Base-by-base conservation (phyloP, 495 filamentous ascomycete species). In the Durotheca rogersii region DNA sequence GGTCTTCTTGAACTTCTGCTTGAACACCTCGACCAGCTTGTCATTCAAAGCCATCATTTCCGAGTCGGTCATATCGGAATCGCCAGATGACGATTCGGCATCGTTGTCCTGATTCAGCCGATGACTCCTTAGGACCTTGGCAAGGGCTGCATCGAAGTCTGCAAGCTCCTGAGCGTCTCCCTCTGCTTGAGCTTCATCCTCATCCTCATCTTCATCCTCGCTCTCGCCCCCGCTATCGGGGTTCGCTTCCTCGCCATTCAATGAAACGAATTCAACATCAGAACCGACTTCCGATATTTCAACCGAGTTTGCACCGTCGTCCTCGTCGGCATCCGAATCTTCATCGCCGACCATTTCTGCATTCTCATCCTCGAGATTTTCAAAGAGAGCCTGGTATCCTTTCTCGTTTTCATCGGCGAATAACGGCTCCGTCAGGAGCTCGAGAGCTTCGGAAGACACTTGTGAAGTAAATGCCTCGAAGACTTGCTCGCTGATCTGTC, bases 21-120 rank as follows among this genome's bases (percentile, higher is more conserved):
- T 76, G 77, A 97, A 96, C 38, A 96, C 86, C 47, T 87, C 84
- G 42, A 82, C 78, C 12, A 98, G 80, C 53, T 87, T 83, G 12
- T 77, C 77, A 65, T 98, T 93, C 21, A 97, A 71, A 9, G 82
- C 83, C 70, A 95, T 85, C 93, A 98, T 98, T 61, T 95, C 88
- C 31, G 90, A 89, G 70, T 97, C 93, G 44, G 88, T 83, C 87
- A 96, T 93, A 65, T 93, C 88, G 0, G 80, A 81, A 54, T 80
- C 81, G 23, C 74, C 72, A 39, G 85, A 83, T 5, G 65, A 67
- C 3, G 71, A 76, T 14, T 76, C 73, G 2, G 68, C 75, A 36
- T 80, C 68, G 23, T 73, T 56, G 53, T 80, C 81, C 60, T 75
- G 63, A 46, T 83, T 75, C 12, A 80, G 72, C 14, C 74, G 73